Evolutionary conservation across 306 rosid species (phyloP).

Genomic region (Delonix regia): DNA sequence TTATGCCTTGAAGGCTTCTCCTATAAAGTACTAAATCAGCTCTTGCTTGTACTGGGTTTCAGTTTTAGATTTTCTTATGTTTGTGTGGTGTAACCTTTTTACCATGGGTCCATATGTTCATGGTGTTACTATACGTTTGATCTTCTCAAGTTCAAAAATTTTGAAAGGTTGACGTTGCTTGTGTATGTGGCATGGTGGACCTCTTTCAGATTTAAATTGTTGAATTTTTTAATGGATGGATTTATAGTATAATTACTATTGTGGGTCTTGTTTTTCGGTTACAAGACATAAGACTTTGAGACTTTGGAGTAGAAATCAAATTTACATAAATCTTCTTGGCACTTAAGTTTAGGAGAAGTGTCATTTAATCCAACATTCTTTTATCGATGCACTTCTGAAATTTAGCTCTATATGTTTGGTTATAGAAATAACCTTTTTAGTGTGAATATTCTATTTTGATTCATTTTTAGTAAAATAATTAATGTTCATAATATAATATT

Average conservation of each 20-base stretch:
- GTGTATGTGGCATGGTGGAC: background rate
- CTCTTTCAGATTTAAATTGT: background rate
- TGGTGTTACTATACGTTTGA: background rate
- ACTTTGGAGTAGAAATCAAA: too few species aligned
- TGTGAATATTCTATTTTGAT: too few species aligned
- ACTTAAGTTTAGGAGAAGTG: too few species aligned
- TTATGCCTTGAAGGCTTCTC: constrained; percentile 7
- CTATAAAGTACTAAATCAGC: background rate
- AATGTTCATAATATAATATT: background rate
- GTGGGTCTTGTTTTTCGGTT: background rate
- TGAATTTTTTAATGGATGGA: background rate
- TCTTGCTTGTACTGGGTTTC: background rate
- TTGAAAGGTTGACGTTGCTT: background rate
- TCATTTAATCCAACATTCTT: too few species aligned
- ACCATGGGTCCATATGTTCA: background rate
- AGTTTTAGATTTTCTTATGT: background rate
- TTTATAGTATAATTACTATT: background rate
- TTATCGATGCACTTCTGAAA: too few species aligned
- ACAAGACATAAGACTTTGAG: too few species aligned
- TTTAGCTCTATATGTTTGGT: background rate
- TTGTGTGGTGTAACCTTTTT: background rate
- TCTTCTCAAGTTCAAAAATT: background rate
- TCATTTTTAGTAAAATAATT: background rate
- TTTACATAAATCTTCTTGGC: too few species aligned
- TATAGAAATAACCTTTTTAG: background rate